These are phyloP conservation scores for Colletotrichum plurivorum DNA, from an alignment of 2,329 filamentous ascomycete genomes.

Conservation along the genomic window DNA sequence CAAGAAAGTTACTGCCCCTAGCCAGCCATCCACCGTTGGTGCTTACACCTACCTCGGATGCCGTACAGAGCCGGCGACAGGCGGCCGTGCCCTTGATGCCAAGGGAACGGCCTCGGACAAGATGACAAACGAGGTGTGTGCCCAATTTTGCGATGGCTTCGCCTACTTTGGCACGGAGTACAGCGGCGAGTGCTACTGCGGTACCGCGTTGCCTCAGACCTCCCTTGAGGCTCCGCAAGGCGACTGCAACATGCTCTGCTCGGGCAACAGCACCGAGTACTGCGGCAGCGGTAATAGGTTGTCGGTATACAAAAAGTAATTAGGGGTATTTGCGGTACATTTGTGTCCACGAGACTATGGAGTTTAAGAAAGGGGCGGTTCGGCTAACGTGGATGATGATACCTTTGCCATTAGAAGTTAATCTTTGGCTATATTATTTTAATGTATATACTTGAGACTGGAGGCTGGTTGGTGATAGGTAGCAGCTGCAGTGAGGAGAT, in stretches of 20 bases:
- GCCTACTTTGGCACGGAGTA: slow-evolving; percentile 55
- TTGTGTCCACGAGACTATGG: not conserved
- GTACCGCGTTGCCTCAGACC: slow-evolving; percentile 46
- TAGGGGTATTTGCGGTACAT: not conserved
- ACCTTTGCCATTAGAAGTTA: not conserved
- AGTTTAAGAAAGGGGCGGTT: not conserved
- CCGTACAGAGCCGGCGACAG: slow-evolving; percentile 51
- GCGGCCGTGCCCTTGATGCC: slow-evolving; percentile 50
- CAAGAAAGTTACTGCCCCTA: slow-evolving; percentile 45
- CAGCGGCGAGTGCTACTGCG: slow-evolving; percentile 55
- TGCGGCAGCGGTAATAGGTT: slow-evolving; percentile 58
- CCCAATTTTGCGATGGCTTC: slow-evolving; percentile 49
- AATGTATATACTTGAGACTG: no score
- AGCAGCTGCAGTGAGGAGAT: no score
- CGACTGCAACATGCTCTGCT: slow-evolving; percentile 59
- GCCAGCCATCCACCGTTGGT: slow-evolving; percentile 50
- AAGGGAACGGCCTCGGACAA: slow-evolving; percentile 43
- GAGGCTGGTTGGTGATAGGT: no score
- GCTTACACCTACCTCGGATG: slow-evolving; percentile 53
- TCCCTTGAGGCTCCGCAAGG: slow-evolving; percentile 47
- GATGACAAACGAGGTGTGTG: slow-evolving; percentile 53
- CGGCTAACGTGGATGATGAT: not conserved
- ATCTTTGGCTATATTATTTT: no score
- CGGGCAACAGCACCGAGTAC: slow-evolving; percentile 52
- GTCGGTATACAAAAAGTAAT: slow-evolving; percentile 50